phyloP scores from a whole-genome alignment of 169 alveolate species.

The Eimeria necatrix region DNA sequence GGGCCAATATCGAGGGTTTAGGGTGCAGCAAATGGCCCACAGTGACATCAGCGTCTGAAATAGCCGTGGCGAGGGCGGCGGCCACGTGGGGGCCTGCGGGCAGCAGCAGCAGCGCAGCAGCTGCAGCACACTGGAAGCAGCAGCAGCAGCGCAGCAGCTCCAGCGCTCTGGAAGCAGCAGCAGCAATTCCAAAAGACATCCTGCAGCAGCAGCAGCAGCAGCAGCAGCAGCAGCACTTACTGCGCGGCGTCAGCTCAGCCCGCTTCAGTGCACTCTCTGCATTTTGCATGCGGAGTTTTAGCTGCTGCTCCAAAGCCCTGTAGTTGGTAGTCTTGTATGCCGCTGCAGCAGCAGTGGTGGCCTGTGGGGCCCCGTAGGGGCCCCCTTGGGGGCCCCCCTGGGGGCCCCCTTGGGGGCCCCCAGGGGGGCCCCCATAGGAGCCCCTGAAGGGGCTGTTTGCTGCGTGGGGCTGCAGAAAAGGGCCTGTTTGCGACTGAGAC shows the following conservation, averaged over 20 bases:
- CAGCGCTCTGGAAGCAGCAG: not conserved
- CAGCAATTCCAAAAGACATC: not conserved
- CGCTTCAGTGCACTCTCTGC: not conserved
- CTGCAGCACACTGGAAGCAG: not conserved
- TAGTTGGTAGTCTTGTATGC: conserved; percentile 16
- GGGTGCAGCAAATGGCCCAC: not conserved
- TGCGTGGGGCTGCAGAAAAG: not conserved
- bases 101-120: not conserved
- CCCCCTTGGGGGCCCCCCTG: too few relatives aligned
- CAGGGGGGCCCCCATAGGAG: too few relatives aligned
- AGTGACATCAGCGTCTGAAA: not conserved
- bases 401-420: too few relatives aligned
- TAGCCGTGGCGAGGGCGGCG: not conserved
- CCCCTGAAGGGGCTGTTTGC: not conserved
- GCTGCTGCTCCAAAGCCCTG: not conserved
- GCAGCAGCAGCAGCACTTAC: not conserved
- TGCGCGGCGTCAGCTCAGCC: conserved; percentile 5
- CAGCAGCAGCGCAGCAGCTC: conserved; percentile 1
- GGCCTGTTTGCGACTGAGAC: not conserved
- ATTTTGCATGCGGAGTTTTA: not conserved
- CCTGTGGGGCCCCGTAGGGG: too few relatives aligned
- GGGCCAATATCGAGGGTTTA: not conserved
- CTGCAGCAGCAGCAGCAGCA: conserved; percentile 2
- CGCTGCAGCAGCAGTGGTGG: too few relatives aligned
- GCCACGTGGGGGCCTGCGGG: not conserved